These are phyloP conservation scores for Alternaria metachromatica DNA, from an alignment of 2,329 filamentous ascomycete genomes.

Conservation along the genomic window DNA sequence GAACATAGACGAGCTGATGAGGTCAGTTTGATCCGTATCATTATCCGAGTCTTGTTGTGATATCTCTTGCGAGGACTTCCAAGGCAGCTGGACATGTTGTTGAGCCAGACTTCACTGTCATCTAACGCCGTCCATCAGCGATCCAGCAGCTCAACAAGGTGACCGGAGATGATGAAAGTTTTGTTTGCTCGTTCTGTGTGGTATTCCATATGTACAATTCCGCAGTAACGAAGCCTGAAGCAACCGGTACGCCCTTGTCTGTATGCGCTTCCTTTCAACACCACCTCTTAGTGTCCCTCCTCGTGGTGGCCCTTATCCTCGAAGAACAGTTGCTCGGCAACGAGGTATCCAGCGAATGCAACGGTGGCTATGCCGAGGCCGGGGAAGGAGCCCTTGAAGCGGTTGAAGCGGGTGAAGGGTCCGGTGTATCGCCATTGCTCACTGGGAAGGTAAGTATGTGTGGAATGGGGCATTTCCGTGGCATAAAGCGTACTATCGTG, in stretches of 20 bases:
- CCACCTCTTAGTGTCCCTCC: slow-evolving; percentile 2
- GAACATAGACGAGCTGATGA: neutral
- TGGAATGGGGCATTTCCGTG: neutral
- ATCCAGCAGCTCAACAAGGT: neutral
- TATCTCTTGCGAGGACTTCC: neutral
- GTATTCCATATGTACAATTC: slow-evolving; percentile 46
- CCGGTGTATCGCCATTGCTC: slow-evolving; percentile 96
- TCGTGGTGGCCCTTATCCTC: slow-evolving; percentile 61
- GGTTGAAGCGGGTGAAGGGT: slow-evolving; percentile 85
- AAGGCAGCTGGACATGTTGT: neutral
- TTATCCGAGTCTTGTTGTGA: neutral
- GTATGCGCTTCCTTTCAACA: slow-evolving; percentile 1
- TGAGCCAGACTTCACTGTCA: neutral
- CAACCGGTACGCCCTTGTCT: slow-evolving; percentile 40
- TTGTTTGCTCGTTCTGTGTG: slow-evolving; percentile 26
- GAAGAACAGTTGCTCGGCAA: slow-evolving; percentile 87
- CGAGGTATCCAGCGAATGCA: slow-evolving; percentile 88
- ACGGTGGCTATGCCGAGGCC: slow-evolving; percentile 92
- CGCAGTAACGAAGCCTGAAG: slow-evolving; percentile 33
- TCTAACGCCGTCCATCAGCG: neutral
- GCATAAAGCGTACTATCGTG: slow-evolving; percentile 59
- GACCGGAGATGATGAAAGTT: neutral
- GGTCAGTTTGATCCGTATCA: neutral
- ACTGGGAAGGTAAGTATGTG: slow-evolving; percentile 58
- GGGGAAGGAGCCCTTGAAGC: slow-evolving; percentile 85